These are phyloP conservation scores for Micractinium conductrix DNA, from an alignment of 139 green algal species.

Conservation along the genomic window DNA sequence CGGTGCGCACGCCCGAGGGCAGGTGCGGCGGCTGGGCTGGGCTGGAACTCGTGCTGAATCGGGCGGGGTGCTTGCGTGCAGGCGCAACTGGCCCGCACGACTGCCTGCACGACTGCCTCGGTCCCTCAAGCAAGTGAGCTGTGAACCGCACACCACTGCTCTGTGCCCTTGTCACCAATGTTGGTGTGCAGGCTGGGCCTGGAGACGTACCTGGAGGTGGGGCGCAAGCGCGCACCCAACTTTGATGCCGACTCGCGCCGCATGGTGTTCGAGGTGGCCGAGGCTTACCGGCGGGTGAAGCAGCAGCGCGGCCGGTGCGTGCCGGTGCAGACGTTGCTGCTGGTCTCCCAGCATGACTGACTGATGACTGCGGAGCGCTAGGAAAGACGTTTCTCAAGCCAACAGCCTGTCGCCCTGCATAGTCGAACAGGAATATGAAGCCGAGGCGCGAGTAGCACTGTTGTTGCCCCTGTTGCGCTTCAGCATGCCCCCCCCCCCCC, in stretches of 20 bases:
- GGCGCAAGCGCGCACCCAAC: slow-evolving; percentile 71
- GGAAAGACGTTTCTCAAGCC: too few relatives aligned
- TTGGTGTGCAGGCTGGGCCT: slow-evolving; percentile 56
- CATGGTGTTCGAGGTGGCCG: slow-evolving; percentile 61
- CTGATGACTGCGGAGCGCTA: too few relatives aligned
- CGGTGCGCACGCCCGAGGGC: slow-evolving; percentile 51
- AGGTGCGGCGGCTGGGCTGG: background rate
- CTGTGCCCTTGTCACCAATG: too few relatives aligned
- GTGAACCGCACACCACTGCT: background rate
- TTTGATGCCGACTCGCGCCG: slow-evolving; percentile 62
- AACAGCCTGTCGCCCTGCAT: too few relatives aligned
- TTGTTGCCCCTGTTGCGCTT: too few relatives aligned
- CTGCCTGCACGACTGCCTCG: background rate
- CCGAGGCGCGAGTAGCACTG: too few relatives aligned
- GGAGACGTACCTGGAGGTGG: slow-evolving; percentile 69
- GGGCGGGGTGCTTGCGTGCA: too few relatives aligned
- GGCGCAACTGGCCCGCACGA: background rate
- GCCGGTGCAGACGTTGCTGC: too few relatives aligned
- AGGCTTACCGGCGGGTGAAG: slow-evolving; percentile 63
- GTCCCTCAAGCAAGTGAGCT: background rate
- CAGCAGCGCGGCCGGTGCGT: background rate
- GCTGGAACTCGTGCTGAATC: background rate
- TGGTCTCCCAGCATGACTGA: too few relatives aligned
- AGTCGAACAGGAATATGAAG: too few relatives aligned
- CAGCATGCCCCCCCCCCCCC: too few relatives aligned